Evolutionary conservation across 2,329 filamentous ascomycete species (phyloP).

Genomic region (Talaromyces sp.): DNA sequence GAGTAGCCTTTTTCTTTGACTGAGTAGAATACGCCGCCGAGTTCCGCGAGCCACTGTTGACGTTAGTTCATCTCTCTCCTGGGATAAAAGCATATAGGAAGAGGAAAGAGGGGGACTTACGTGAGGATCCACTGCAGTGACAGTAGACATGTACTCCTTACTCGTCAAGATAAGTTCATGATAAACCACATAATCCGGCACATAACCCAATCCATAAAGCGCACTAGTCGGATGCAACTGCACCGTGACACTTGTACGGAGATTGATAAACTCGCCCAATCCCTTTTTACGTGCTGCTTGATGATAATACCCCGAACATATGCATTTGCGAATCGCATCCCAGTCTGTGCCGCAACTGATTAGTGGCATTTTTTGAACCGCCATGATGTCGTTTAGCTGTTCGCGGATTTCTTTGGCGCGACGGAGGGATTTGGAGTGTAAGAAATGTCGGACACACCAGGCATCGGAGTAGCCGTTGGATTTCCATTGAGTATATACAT

Average conservation of each 20-base stretch:
- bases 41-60: constrained; percentile 77
- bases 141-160: constrained; percentile 97
- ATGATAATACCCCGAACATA: constrained; percentile 97
- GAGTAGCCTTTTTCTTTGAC: constrained; percentile 98
- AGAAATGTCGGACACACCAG: constrained; percentile 90
- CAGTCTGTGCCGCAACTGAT: constrained; percentile 91
- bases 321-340: constrained; percentile 92
- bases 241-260: constrained; percentile 88
- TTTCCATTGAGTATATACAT: constrained; percentile 95
- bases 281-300: constrained; percentile 95
- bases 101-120: constrained; percentile 28
- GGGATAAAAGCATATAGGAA: too few species aligned
- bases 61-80: background rate
- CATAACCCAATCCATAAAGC: constrained; percentile 84
- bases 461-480: constrained; percentile 81
- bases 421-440: constrained; percentile 90
- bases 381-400: constrained; percentile 90
- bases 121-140: constrained; percentile 91
- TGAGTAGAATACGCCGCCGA: constrained; percentile 95
- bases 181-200: constrained; percentile 96
- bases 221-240: constrained; percentile 92
- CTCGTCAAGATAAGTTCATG: constrained; percentile 95
- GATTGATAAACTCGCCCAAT: constrained; percentile 94
- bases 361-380: constrained; percentile 83
- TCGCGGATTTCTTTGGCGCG: constrained; percentile 91